Evolutionary conservation across 768 basidiomycete species (phyloP), one percentile per base, ranked within the genome.

Genomic region (Phanerochaete carnosa): DNA sequence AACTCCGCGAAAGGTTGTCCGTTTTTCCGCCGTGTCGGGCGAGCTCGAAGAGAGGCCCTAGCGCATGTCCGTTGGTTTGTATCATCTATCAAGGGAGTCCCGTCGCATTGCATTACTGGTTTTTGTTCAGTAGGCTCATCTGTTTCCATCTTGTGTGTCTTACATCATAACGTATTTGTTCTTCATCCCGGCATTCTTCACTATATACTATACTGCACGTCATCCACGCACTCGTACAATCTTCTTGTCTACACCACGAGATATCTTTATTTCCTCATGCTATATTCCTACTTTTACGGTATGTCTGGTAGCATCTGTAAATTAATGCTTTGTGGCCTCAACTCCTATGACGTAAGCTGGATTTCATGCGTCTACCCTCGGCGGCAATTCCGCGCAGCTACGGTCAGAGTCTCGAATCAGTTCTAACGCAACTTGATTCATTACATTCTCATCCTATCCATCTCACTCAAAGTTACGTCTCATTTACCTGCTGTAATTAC

Each of bases 1-100:
- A 19, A 82, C 78, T 0, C 81, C 78, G 19, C 82, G 81, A 63
- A 88, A 88, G 68, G 83, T 80, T 1, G 86, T 88, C 37, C 80
- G 86, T 51, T 88, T 88, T 70, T 82, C 82, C n/a, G 74, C 77
- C 26, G 76, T 79, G 62, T 73, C 76, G 53, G 71, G 72, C 50
- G 75, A 50, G 35, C 25, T 12, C 47, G 47, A 56, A 25, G 57
- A 37, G 22, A 19, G 8, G 16, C 30, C 45, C 25, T 43, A 47
- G 56, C 19, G 11, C 39, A 19, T 19, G 4, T 19, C 39, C 39
- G 19, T 43, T 19, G 39, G 19, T 43, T 19, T 43, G 39, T 43
- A 43, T 43, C 39, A 43, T 43, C 19, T 19, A 8, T 19, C 19
- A 19, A 19, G 11, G 39, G 19, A 43, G 6, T 43, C 39, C 16